Conservation (phyloP, 2,329 filamentous ascomycete genomes). For the Graphium sp. region DNA sequence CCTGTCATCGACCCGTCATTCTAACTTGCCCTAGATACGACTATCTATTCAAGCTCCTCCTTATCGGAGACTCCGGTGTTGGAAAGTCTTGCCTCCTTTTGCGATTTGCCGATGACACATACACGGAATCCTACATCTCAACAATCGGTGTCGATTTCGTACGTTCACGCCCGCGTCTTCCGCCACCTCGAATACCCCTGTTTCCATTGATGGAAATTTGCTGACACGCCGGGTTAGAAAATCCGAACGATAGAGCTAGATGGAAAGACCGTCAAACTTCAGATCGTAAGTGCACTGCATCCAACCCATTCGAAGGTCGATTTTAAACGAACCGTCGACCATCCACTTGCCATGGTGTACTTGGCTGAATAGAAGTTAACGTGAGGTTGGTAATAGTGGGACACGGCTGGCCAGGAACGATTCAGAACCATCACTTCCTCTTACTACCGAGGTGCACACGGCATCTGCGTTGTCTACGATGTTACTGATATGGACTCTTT, state of each 20-base stretch:
- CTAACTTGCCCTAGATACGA: slow-evolving; percentile 64
- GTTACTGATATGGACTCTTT: slow-evolving; percentile 99
- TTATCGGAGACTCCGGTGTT: slow-evolving; percentile 99
- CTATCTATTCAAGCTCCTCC: slow-evolving; percentile 99
- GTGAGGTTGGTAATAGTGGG: slow-evolving; percentile 69
- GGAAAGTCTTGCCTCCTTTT: slow-evolving; percentile 98
- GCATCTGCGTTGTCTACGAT: slow-evolving; percentile 99
- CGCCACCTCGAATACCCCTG: background rate
- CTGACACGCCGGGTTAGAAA: slow-evolving; percentile 45
- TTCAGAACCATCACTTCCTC: slow-evolving; percentile 99
- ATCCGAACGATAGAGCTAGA: slow-evolving; percentile 99
- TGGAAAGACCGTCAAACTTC: slow-evolving; percentile 98
- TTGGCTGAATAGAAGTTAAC: no score
- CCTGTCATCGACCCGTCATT: background rate
- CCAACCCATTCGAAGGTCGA: no score
- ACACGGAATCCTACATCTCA: slow-evolving; percentile 99
- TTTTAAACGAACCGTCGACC: no score
- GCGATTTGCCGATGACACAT: slow-evolving; percentile 97
- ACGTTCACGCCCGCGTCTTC: slow-evolving; percentile 22
- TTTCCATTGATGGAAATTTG: slow-evolving; percentile 2
- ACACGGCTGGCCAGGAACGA: slow-evolving; percentile 95
- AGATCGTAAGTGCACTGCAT: slow-evolving; percentile 57
- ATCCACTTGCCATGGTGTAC: no score
- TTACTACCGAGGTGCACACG: slow-evolving; percentile 97
- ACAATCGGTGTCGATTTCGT: slow-evolving; percentile 99